phyloP scores from a whole-genome alignment of 805 yeast genomes.

The Clavispora asparagi region DNA sequence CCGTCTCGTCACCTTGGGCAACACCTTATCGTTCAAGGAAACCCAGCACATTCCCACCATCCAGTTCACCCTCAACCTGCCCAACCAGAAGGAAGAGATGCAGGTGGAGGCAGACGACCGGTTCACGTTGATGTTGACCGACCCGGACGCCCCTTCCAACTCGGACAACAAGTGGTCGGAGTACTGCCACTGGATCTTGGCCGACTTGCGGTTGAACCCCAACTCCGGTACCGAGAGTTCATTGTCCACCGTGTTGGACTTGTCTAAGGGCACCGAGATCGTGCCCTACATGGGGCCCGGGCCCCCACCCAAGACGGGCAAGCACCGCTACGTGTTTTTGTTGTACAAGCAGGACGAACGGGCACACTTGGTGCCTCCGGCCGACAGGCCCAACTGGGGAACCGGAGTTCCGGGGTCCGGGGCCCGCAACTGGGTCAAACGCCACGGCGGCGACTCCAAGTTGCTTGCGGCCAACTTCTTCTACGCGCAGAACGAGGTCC shows the following conservation, averaged over 20 bases:
- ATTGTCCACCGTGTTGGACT: constrained; percentile 30
- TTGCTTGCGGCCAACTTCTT: constrained; percentile 79
- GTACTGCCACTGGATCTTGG: constrained; percentile 67
- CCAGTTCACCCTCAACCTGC: constrained; percentile 56
- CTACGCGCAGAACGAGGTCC: constrained; percentile 57
- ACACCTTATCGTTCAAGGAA: constrained; percentile 56
- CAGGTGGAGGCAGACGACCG: constrained; percentile 42
- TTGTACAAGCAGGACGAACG: constrained; percentile 62
- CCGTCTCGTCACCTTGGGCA: constrained; percentile 75
- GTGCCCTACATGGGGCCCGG: constrained; percentile 75
- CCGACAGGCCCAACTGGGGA: constrained; percentile 77
- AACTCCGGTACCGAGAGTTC: constrained; percentile 15
- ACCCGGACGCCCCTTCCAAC: constrained; percentile 90
- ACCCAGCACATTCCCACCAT: constrained; percentile 66
- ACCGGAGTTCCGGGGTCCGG: constrained; percentile 79
- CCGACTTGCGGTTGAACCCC: constrained; percentile 46
- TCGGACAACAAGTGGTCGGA: constrained; percentile 86
- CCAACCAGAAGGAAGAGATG: constrained; percentile 37
- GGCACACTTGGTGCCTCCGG: constrained; percentile 37
- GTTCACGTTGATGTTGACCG: constrained; percentile 77
- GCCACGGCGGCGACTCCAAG: constrained; percentile 48
- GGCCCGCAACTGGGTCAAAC: constrained; percentile 64
- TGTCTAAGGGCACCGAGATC: constrained; percentile 35
- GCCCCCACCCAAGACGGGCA: constrained; percentile 84
- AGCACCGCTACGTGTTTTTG: constrained; percentile 80